Base-by-base conservation (phyloP, 1,139 yeast genomes). In the Yamadazyma aaseri region DNA sequence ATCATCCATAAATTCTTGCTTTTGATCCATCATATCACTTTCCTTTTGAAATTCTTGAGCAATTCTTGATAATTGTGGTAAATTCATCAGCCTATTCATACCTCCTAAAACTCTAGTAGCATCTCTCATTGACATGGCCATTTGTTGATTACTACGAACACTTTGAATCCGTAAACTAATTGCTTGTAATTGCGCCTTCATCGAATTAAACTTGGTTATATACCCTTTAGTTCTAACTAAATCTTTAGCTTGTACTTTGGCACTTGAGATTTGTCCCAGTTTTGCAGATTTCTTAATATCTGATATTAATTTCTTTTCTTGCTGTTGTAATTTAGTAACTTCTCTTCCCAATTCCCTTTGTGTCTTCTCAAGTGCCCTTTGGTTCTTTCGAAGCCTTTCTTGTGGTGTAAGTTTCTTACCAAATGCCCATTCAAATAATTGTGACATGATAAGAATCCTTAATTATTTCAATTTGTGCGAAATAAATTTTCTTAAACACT, bases 1-100 rank as follows among this genome's bases (percentile, higher is more conserved):
- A 55, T 92, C 98, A 56, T 92, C 98, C 86, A 92, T 94, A 76
- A 92, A 87, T 55, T 94, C 99, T 58, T 92, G 97, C 51, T 96
- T 83, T 63, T 92, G 98, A 58, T 92, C 97, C 97, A 92, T 92
- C 55, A 94, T 67, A 55, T 92, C 98, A 59, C 86, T 87, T 56
- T 92, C 96, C 52, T 79, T 80, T 50, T 94, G 96, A 60, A 92
- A 92, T 52, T 94, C 97, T 81, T 87, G 92, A 2, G 97, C 90
- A 25, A 94, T 92, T 44, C 84, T 74, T 38, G 87, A 84, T 44
- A 92, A 65, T 46, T 87, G 95, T 1, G 96, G 97, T 45, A 92
- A 63, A 53, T 92, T 92, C 94, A 90, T 85, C 40, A 81, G 79
- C 51, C 81, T 68, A 59, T 92, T 92, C 95, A 92, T 86, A 6